Evolutionary conservation across 164 flowering plant genomes (phyloP).

Genomic region (Nymphaea colorata): DNA sequence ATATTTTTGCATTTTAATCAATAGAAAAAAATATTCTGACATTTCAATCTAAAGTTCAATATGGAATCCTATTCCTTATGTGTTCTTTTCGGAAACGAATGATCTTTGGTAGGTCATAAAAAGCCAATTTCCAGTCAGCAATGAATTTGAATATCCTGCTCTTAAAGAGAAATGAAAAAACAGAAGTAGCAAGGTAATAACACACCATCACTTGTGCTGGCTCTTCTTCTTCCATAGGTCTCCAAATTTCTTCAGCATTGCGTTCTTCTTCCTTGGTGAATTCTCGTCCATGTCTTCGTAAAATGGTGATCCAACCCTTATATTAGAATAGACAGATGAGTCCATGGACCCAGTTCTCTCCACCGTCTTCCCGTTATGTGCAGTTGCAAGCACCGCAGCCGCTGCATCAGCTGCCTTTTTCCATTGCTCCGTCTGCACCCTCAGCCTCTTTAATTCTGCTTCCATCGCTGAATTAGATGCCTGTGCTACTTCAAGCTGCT

Average conservation of each 20-base stretch:
- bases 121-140: not conserved
- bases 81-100: too few relatives aligned
- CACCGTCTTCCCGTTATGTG: slow-evolving; percentile 41
- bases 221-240: slow-evolving; percentile 75
- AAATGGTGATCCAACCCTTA: slow-evolving; percentile 38
- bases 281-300: slow-evolving; percentile 55
- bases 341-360: slow-evolving; percentile 66
- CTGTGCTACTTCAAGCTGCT: slow-evolving; percentile 77
- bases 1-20: not conserved
- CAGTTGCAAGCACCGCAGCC: slow-evolving; percentile 61
- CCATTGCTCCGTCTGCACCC: slow-evolving; percentile 95
- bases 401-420: slow-evolving; percentile 99
- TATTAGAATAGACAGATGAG: slow-evolving; percentile 21
- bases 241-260: slow-evolving; percentile 79
- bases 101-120: too few relatives aligned
- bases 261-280: slow-evolving; percentile 73
- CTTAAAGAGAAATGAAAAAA: not conserved
- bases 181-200: not conserved
- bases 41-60: not conserved
- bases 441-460: slow-evolving; percentile 68
- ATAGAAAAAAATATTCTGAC: not conserved
- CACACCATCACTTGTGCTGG: slow-evolving; percentile 26
- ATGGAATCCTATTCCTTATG: too few relatives aligned
- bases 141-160: not conserved
- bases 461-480: slow-evolving; percentile 63